phyloP scores from a whole-genome alignment of 129 eudicot species.

The Oenanthe sinensis region DNA sequence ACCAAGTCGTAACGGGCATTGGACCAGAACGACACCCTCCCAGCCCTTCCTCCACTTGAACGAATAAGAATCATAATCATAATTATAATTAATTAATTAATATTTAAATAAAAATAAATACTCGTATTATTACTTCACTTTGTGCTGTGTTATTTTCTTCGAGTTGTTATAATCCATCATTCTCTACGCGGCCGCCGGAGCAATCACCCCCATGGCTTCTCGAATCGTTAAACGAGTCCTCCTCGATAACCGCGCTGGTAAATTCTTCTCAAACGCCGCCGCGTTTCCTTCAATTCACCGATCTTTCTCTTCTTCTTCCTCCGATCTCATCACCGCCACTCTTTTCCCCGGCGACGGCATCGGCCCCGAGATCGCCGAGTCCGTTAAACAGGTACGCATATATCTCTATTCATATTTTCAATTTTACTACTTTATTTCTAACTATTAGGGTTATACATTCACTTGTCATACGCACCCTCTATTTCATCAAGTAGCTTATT shows the following conservation, averaged over 20 bases:
- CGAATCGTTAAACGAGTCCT: slow-evolving; percentile 53
- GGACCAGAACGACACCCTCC: not conserved
- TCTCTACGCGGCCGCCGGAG: not conserved
- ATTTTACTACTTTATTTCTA: not conserved
- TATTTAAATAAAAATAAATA: no score
- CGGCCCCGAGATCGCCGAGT: slow-evolving; percentile 97
- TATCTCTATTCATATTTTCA: not conserved
- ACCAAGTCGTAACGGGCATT: not conserved
- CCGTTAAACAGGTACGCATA: slow-evolving; percentile 69
- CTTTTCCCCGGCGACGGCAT: slow-evolving; percentile 98
- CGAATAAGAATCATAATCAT: no score
- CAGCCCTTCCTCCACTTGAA: no score
- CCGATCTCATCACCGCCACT: slow-evolving; percentile 70
- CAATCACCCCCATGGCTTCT: slow-evolving; percentile 42
- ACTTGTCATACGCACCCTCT: not conserved
- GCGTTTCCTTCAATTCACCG: slow-evolving; percentile 27
- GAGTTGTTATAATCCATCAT: no score
- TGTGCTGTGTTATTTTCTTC: no score
- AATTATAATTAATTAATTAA: no score
- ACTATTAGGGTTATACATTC: not conserved
- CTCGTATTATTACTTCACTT: no score
- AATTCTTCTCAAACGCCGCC: slow-evolving; percentile 17
- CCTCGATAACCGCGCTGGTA: slow-evolving; percentile 40
- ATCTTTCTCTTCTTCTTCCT: slow-evolving; percentile 40
- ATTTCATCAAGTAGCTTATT: no score